These are phyloP conservation scores for Quercus phellos DNA, from an alignment of 331 rosid genomes.

Conservation along the genomic window DNA sequence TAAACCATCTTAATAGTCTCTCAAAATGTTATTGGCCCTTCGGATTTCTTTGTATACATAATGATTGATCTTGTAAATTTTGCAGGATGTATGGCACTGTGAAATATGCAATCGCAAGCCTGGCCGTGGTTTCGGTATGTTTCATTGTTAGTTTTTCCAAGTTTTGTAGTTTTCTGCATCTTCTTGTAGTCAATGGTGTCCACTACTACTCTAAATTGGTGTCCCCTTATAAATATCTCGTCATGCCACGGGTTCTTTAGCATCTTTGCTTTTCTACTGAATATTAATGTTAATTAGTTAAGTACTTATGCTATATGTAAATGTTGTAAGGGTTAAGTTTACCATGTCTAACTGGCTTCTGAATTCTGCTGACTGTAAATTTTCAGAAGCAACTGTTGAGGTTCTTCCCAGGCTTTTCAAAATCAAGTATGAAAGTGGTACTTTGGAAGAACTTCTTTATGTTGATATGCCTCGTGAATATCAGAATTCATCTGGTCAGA, in stretches of 20 bases:
- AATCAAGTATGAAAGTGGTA: conserved; percentile 95
- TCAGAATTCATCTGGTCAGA: conserved; percentile 87
- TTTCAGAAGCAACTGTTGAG: conserved; percentile 92
- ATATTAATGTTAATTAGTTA: background rate
- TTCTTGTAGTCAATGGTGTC: background rate
- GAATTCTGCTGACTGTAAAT: conserved; percentile 15
- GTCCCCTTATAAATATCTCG: background rate
- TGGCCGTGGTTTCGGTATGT: conserved; percentile 94
- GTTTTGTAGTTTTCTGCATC: background rate
- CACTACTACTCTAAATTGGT: background rate
- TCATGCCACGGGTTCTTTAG: background rate
- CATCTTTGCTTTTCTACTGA: background rate
- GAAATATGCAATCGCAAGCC: conserved; percentile 93
- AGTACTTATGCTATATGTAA: background rate
- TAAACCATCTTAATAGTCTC: too few species aligned
- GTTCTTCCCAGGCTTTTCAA: conserved; percentile 97
- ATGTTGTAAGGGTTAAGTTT: background rate
- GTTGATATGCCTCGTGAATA: conserved; percentile 96
- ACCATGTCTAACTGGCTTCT: conserved; percentile 11
- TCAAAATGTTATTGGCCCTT: background rate
- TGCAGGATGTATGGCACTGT: conserved; percentile 90
- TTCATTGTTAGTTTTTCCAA: background rate
- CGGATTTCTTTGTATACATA: background rate
- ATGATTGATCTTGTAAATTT: conserved; percentile 1
- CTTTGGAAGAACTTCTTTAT: conserved; percentile 88